Percentiles rank a stretch among this genome's conserved stretches.
phyloP scores from a whole-genome alignment of 139 green algal species.

The Micromonas pusilla region DNA sequence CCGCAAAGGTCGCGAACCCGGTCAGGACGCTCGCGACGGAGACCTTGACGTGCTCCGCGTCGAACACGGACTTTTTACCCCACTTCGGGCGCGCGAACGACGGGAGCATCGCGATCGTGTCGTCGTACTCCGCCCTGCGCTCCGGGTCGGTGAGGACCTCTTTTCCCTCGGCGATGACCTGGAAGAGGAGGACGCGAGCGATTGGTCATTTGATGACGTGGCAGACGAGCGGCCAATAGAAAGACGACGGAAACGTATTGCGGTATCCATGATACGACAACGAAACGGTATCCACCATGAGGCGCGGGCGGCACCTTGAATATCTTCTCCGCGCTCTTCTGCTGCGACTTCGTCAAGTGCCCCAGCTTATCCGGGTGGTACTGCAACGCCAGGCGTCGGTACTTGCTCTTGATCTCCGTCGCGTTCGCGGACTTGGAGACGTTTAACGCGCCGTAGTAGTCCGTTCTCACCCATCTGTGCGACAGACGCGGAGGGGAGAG shows the following conservation, averaged over 20 bases:
- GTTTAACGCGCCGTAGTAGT: constrained; percentile 2
- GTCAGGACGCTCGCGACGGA: neutral
- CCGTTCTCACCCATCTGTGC: neutral
- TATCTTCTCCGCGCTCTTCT: neutral
- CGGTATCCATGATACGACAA: no score
- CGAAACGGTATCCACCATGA: no score
- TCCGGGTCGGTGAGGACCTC: neutral
- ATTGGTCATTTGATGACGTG: no score
- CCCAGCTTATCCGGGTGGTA: constrained; percentile 13
- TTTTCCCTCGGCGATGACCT: constrained; percentile 5
- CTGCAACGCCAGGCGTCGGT: constrained; percentile 9
- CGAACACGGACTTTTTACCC: neutral
- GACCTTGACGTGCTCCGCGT: neutral
- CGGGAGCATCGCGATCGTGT: neutral
- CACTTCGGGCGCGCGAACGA: neutral
- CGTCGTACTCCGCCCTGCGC: constrained; percentile 1
- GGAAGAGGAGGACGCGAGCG: no score
- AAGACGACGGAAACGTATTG: no score
- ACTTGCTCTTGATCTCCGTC: neutral
- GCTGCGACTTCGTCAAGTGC: neutral
- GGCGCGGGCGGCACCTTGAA: no score
- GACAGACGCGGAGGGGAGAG: neutral
- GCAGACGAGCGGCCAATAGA: no score
- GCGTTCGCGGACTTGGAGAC: neutral
- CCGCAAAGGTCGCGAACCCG: neutral